Evolutionary conservation across 257 asterid species (phyloP), one percentile per base, ranked within the genome.

Genomic region (Salvia rosmarinus): DNA sequence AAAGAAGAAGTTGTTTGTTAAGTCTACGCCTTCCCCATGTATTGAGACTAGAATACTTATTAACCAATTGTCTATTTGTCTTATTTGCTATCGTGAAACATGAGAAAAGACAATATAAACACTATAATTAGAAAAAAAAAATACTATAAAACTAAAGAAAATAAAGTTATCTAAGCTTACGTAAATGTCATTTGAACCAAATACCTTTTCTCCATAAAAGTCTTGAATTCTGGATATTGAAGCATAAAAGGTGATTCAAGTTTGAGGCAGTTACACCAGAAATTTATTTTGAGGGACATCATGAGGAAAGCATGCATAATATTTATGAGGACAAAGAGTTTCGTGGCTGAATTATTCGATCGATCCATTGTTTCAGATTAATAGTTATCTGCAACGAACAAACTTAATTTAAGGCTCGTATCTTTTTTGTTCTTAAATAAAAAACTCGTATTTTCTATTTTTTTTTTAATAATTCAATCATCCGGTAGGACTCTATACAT

Each of bases 191-290:
- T 7, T 32, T 20, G 34, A 52, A 9, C 34, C 25, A 20, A 9
- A 9, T 10, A 11, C 17, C 23, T 23, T 10, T 4, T 54, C 13
- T 12, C 2, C 1, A 9, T 20, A 39, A 60, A 43, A 63, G 69
- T 43, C 20, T 6, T 5, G 69, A 64, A 51, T 64, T 16, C 1
- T 66, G 58, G 59, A 30, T 3, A 47, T 47, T 57, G 47, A 44
- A 57, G 52, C 37, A 6, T 32, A 65, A 50, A 44, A 74, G 50
- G 50, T 66, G 71, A 14, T 39, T 52, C 37, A 52, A 17, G 51
- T 61, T 21, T 3, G 20, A 52, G 71, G 58, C 65, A 52, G 72
- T 61, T 61, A 16, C 49, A 54, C 67, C 67, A 64, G 58, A 75
- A 40, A 50, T 12, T 34, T 3, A 14, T 20, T 5, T 25, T 28